Evolutionary conservation across 2,329 filamentous ascomycete genomes (phyloP), one percentile per base, ranked within the genome.

Genomic region (Zymoseptoria ardabiliae): DNA sequence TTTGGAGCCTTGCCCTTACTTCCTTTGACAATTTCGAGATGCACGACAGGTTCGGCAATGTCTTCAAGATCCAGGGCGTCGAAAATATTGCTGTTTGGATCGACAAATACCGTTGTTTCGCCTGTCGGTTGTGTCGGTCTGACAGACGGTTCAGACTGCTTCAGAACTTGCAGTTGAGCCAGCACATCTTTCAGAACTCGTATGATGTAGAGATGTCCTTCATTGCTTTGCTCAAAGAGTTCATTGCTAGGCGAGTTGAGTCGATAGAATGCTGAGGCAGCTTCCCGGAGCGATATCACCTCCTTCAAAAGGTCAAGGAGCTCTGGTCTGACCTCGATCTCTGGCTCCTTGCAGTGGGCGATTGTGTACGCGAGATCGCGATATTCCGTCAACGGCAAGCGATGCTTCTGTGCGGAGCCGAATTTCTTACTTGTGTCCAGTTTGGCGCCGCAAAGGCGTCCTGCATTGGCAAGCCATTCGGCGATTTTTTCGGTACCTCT

Each of bases 171-270:
- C 22, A 54, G 45, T 20, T 28, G 22, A 23, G 51, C 52, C 30
- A 58, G 52, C 2, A 58, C 51, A 50, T 58, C 35, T 20, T 55
- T 52, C 22, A 58, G 20, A n/a, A 58, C 56, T 35, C 51, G 30
- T 17, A 58, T 55, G 30, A 41, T 54, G 52, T 58, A 41, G 5
- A 53, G 21, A 19, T 58, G 56, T n/a, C 56, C 51, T 55, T 54
- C 51, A 41, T 58, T 58, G 25, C 20, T 50, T 51, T 49, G 28
- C 51, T 53, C 51, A 11, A 58, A 53, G 4, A 53, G 22, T 30
- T 58, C 56, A 50, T 58, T 20, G 35, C 30, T 55, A 6, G 51
- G 50, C n/a, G 52, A 54, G 22, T 58, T 28, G 6, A 50, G 13
- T 19, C 45, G 41, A 35, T 53, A 58, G 56, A 58, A 55, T 1